Evolutionary conservation across 768 basidiomycete species (phyloP).

Genomic region (Pleurotus platypus): DNA sequence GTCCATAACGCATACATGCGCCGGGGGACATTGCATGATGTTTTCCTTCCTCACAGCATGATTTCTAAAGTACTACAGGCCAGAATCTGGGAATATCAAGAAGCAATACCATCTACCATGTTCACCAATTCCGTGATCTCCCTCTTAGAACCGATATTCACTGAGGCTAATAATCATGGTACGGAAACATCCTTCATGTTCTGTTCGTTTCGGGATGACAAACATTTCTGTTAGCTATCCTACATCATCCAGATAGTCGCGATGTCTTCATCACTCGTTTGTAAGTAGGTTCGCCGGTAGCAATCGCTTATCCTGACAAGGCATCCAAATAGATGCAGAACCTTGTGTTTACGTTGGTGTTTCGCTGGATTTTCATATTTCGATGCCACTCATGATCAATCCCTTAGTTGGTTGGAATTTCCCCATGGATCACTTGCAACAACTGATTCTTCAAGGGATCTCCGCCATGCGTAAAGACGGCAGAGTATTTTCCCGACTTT

Average conservation of each 20-base stretch:
- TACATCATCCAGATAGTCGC: slow-evolving; percentile 13
- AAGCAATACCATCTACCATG: slow-evolving; percentile 3
- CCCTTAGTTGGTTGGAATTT: slow-evolving; percentile 31
- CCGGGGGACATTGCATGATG: slow-evolving; percentile 30
- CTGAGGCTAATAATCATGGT: slow-evolving; percentile 12
- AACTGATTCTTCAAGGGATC: slow-evolving; percentile 14
- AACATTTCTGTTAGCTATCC: too few species aligned
- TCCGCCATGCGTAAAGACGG: slow-evolving; percentile 15
- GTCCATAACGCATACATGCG: slow-evolving; percentile 26
- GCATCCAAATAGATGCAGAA: too few species aligned
- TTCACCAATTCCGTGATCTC: slow-evolving; percentile 17
- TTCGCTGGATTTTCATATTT: too few species aligned
- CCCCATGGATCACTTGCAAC: slow-evolving; percentile 6
- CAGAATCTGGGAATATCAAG: slow-evolving; percentile 11
- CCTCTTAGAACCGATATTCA: slow-evolving; percentile 25
- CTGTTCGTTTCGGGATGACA: too few species aligned
- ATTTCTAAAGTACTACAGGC: slow-evolving; percentile 21
- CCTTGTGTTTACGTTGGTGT: slow-evolving; percentile 46
- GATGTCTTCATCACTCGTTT: slow-evolving; percentile 43
- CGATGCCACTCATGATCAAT: not conserved
- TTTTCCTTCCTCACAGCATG: slow-evolving; percentile 57
- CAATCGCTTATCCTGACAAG: too few species aligned
- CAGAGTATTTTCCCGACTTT: slow-evolving; percentile 8
- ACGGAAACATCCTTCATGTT: too few species aligned
- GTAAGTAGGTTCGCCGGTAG: slow-evolving; percentile 27